Evolutionary conservation across 495 filamentous ascomycete species (phyloP).

Genomic region (Apodospora peruviana): DNA sequence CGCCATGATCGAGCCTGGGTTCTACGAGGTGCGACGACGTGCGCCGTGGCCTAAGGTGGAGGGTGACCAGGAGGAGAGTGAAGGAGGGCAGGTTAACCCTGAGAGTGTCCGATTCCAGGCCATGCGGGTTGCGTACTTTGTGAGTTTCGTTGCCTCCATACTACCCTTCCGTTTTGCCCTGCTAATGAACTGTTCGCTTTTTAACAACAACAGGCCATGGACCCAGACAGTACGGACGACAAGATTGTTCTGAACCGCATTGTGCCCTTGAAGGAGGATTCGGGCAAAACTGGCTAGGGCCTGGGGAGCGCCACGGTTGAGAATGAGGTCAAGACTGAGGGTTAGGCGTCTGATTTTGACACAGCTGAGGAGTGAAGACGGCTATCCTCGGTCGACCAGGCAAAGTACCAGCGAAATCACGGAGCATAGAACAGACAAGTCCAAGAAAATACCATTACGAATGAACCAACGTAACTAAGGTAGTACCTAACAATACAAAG

Average conservation of each 20-base stretch:
- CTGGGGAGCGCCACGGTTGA: too few relatives aligned
- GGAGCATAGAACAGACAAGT: neutral
- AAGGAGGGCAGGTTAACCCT: constrained; percentile 26
- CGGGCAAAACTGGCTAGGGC: constrained; percentile 52
- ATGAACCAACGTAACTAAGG: neutral
- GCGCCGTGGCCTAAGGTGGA: constrained; percentile 74
- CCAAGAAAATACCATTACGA: neutral
- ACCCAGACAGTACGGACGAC: constrained; percentile 68
- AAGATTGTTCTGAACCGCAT: constrained; percentile 86
- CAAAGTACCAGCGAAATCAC: neutral
- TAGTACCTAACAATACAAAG: neutral
- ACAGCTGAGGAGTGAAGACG: too few relatives aligned
- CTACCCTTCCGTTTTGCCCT: neutral
- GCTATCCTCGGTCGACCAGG: too few relatives aligned
- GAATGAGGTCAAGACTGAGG: too few relatives aligned
- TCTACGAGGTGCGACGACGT: constrained; percentile 62
- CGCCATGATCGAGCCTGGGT: constrained; percentile 74
- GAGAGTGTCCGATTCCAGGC: constrained; percentile 84
- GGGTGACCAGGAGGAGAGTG: constrained; percentile 51
- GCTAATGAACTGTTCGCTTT: too few relatives aligned
- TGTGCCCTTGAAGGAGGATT: constrained; percentile 86
- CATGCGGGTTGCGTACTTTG: constrained; percentile 79
- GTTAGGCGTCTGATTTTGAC: too few relatives aligned
- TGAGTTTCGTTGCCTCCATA: constrained; percentile 4
- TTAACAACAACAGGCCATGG: constrained; percentile 53